Evolutionary conservation across 257 asterid genomes (phyloP).

Genomic region (Petrea volubilis): DNA sequence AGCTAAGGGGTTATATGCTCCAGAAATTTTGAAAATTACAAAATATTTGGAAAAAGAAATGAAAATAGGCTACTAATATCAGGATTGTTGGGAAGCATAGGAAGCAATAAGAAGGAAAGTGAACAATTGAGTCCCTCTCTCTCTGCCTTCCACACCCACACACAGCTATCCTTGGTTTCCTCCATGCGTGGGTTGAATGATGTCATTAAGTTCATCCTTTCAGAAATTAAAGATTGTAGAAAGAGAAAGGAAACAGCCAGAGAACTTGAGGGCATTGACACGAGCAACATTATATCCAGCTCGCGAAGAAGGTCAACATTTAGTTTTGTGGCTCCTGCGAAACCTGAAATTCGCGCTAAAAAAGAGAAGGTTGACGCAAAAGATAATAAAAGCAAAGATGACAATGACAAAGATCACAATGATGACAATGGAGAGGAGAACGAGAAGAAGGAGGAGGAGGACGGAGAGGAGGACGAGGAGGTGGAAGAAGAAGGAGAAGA

Average conservation of each 20-base stretch:
- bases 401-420: constrained; percentile 26
- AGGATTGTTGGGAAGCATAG: neutral
- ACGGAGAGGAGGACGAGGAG: constrained; percentile 26
- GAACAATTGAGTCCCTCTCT: too few relatives aligned
- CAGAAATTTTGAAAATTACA: neutral
- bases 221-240: constrained; percentile 86
- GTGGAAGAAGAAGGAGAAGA: constrained; percentile 39
- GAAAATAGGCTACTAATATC: neutral
- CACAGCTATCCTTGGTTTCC: neutral
- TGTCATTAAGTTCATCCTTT: constrained; percentile 20
- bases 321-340: constrained; percentile 60
- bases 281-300: constrained; percentile 87
- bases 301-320: constrained; percentile 84
- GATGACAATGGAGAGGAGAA: constrained; percentile 27
- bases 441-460: constrained; percentile 1
- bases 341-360: constrained; percentile 41
- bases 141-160: too few relatives aligned
- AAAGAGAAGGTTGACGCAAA: constrained; percentile 33
- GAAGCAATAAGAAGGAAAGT: neutral
- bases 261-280: constrained; percentile 98
- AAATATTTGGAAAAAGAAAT: neutral
- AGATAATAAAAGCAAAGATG: constrained; percentile 38
- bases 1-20: neutral
- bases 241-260: constrained; percentile 84
- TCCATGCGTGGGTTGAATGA: constrained; percentile 22